Base-by-base conservation (phyloP, 306 rosid genomes). In the Glycyrrhiza uralensis region DNA sequence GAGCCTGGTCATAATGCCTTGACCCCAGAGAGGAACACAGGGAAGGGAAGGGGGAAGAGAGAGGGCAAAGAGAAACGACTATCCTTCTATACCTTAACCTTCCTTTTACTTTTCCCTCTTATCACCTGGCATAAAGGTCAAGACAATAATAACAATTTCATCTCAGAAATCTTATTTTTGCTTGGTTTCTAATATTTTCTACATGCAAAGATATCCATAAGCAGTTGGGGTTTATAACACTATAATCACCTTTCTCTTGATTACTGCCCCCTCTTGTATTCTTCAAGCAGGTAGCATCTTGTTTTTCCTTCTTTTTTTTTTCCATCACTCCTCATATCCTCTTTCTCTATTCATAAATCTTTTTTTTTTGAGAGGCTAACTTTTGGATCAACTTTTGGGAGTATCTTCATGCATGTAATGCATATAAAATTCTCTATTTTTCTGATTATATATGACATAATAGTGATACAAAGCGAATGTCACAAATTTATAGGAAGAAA, bases 1-100 rank as follows among this genome's bases (percentile, higher is more conserved):
- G 80, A 76, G 81, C 18, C 20, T 58, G 39, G 35, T 18, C 51
- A 45, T 44, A 41, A 59, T 36, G 29, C 72, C 76, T 77, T 65
- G 42, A 65, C 32, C 41, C 41, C 69, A 18, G 44, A 54, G 51
- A 72, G 44, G 29, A 76, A 64, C 59, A 79, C 14, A 76, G 41
- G 18, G 65, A 66, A 10, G 66, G 42, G 41, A 14, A 71, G 30
- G 51, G 36, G 50, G 18, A 47, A 30, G n/a, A 70, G 69, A 67
- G 32, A 67, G 62, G 36, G 58, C 29, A 64, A 56, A 77, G 28
- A 51, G 69, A 73, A 62, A 14, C 35, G 17, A 44, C 45, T 66
- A 32, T 75, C 81, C 57, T 51, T 61, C 71, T 60, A 2, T 50
- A 22, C 32, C 12, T 67, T 24, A 5, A 22, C 64, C 19, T 52